Evolutionary conservation across 2,329 filamentous ascomycete genomes (phyloP).

Genomic region (Botryotinia globosa): DNA sequence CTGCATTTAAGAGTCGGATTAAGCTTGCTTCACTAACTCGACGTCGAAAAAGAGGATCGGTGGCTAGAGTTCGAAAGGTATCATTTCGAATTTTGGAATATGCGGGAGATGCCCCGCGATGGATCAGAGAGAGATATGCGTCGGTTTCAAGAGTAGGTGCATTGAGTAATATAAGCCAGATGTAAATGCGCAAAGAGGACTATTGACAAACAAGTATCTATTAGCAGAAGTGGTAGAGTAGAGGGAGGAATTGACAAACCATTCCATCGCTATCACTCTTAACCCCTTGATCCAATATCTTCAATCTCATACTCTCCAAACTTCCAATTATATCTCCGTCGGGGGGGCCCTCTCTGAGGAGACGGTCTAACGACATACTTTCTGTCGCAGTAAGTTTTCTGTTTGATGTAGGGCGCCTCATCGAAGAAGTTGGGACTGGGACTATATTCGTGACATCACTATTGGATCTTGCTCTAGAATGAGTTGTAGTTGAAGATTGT

Average conservation of each 20-base stretch:
- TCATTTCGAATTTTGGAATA: conserved; percentile 98
- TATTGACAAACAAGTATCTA: conserved; percentile 41
- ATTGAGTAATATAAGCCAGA: conserved; percentile 92
- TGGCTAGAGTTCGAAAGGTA: conserved; percentile 93
- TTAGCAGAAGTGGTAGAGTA: conserved; percentile 12
- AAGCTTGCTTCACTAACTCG: conserved; percentile 93
- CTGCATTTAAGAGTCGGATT: conserved; percentile 89
- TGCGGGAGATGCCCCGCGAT: conserved; percentile 88
- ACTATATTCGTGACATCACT: conserved; percentile 61
- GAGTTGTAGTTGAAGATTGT: conserved; percentile 32
- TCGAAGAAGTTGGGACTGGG: conserved; percentile 42
- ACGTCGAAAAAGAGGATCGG: conserved; percentile 93
- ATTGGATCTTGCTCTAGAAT: conserved; percentile 63
- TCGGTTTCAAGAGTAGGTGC: conserved; percentile 82
- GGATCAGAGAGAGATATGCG: conserved; percentile 83
- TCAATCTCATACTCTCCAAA: conserved; percentile 68
- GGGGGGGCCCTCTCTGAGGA: conserved; percentile 77
- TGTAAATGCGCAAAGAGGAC: conserved; percentile 91
- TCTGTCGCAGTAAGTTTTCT: conserved; percentile 52
- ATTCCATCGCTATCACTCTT: conserved; percentile 78
- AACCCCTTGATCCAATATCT: conserved; percentile 72
- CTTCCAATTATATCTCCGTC: conserved; percentile 65
- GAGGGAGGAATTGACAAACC: conserved; percentile 48
- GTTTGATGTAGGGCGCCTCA: conserved; percentile 45
- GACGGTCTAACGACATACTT: conserved; percentile 64